Conservation (phyloP, 1,139 yeast genomes). For the Hyphopichia wangnamkhiaoensis region DNA sequence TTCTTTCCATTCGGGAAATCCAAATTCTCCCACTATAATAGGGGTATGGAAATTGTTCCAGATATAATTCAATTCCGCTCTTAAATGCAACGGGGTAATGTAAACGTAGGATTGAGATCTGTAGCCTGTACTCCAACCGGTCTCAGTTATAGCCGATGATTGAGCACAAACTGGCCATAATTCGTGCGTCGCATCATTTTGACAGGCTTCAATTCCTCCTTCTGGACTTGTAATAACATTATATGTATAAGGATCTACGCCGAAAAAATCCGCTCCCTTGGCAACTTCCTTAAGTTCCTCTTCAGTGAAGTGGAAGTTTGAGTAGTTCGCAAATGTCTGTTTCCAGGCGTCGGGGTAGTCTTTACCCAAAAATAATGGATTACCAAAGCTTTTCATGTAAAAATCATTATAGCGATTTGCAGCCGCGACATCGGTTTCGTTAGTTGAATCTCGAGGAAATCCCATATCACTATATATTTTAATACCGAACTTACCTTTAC, state of each 20-base stretch:
- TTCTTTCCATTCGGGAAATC: constrained; percentile 36
- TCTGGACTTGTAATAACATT: constrained; percentile 20
- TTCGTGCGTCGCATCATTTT: constrained; percentile 13
- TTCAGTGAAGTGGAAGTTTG: constrained; percentile 18
- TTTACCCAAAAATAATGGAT: constrained; percentile 32
- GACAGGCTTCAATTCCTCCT: constrained; percentile 20
- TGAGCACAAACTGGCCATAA: constrained; percentile 24
- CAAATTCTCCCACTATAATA: constrained; percentile 30
- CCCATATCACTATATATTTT: constrained; percentile 20
- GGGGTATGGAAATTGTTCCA: constrained; percentile 22
- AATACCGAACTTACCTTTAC: constrained; percentile 25
- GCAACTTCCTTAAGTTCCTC: constrained; percentile 24
- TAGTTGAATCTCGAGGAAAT: constrained; percentile 17
- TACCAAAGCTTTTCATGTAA: constrained; percentile 25
- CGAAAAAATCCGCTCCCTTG: constrained; percentile 31
- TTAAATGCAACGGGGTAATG: constrained; percentile 20
- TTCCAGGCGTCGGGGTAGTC: constrained; percentile 31
- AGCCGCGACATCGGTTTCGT: constrained; percentile 22
- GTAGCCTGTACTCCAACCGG: constrained; percentile 32
- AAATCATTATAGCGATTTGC: constrained; percentile 27
- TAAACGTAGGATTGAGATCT: constrained; percentile 23
- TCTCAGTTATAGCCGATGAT: constrained; percentile 14
- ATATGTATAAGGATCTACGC: constrained; percentile 38
- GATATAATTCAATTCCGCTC: constrained; percentile 20
- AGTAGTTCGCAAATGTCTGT: constrained; percentile 17